Percentiles rank a stretch among this genome's conserved stretches.
phyloP scores from a whole-genome alignment of 192 early-diverging fungal genomes.

The Backusella circina region DNA sequence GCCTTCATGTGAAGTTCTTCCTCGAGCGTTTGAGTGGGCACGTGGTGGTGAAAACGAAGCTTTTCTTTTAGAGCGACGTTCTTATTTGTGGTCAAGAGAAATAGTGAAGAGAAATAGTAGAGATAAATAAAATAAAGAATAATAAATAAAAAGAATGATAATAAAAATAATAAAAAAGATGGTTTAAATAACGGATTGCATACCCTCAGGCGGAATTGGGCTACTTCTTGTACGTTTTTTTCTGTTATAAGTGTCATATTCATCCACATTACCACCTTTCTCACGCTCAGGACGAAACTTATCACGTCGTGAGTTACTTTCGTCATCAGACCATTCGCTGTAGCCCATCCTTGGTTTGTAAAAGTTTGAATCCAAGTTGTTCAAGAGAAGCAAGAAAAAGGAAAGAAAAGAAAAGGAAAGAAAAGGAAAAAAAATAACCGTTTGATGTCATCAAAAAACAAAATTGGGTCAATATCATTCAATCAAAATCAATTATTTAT shows the following conservation, averaged over 20 bases:
- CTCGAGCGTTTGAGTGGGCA: not conserved
- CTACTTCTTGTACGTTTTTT: slow-evolving; percentile 30
- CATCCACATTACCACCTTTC: slow-evolving; percentile 8
- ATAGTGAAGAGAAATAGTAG: not conserved
- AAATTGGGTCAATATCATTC: not conserved
- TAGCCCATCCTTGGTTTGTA: slow-evolving; percentile 12
- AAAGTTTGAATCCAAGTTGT: slow-evolving; percentile 3
- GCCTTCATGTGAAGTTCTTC: not conserved
- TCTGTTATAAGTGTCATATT: slow-evolving; percentile 23
- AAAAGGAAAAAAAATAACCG: not conserved
- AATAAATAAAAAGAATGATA: not conserved
- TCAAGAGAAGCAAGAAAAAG: not conserved
- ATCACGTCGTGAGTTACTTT: slow-evolving; percentile 24
- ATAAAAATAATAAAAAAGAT: not conserved
- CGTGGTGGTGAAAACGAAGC: slow-evolving; percentile 11
- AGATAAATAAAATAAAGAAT: not conserved
- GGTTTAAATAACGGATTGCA: slow-evolving; percentile 4
- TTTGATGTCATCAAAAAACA: not conserved
- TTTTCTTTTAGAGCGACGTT: slow-evolving; percentile 11
- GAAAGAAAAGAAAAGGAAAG: not conserved
- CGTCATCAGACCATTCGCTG: slow-evolving; percentile 36
- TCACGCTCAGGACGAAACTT: slow-evolving; percentile 36
- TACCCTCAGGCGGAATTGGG: slow-evolving; percentile 35
- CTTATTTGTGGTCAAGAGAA: not conserved
- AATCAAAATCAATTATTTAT: not conserved